Evolutionary conservation across 768 basidiomycete species (phyloP), one percentile per base, ranked within the genome.

Genomic region (Hypholoma fasciculare): DNA sequence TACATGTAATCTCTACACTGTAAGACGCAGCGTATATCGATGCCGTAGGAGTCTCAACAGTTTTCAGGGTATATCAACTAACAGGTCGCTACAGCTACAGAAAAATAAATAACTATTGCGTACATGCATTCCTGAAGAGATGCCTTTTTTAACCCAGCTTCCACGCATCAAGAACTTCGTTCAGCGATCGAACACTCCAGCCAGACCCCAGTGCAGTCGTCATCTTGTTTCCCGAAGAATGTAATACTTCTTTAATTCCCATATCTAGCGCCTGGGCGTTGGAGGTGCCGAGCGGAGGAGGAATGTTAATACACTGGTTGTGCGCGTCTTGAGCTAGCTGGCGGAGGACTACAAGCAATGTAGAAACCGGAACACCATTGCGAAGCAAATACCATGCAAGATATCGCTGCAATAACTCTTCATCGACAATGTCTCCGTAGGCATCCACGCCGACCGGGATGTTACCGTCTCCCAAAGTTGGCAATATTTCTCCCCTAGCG

Each of bases 201-300:
- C 88, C 90, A 0, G 85, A 82, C 3, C 86, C 89, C 23, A 89
- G 70, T 11, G 82, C 78, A 5, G 86, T 85, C 19, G 84, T 85
- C 81, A 91, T 82, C 66, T 92, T 94, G 0, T 85, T 84, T 1
- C 96, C 96, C 0, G 95, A 90, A 0, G 86, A 84, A 66, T 94
- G 90, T 59, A 97, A 68, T 8, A 97, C 93, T 67, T 96, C 90
- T 64, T 85, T 88, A 60, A 98, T 94, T 8, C 80, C 82, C 56
- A 73, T 50, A 59, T 80, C 80, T 44, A 83, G 65, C 7, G 65
- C 62, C 16, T 54, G 61, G 16, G 65, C 63, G 61, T 82, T 71
- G 9, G 59, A 61, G 0, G 81, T 84, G 0, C 87, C 88, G 7
- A 80, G 80, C 0, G 88, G 85, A 1, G 78, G 74, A 7, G 82